Conservation (phyloP, 1,284 basidiomycete species). For the Irpex lacteus region DNA sequence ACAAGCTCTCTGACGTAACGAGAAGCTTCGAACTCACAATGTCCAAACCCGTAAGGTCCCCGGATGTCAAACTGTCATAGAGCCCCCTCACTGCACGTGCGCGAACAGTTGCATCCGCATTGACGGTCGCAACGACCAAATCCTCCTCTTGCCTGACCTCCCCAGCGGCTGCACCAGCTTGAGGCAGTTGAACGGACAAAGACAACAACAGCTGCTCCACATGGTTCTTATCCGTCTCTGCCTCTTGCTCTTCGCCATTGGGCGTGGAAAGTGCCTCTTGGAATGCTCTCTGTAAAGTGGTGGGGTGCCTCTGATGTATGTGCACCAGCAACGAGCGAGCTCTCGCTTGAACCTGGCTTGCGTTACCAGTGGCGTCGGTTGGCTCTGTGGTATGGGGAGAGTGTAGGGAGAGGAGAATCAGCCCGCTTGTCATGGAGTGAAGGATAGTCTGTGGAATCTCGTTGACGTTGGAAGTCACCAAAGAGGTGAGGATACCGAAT, state of each 20-base stretch:
- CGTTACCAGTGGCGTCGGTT: neutral
- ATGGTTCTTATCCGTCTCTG: slow-evolving; percentile 32
- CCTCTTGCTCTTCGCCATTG: slow-evolving; percentile 28
- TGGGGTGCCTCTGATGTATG: slow-evolving; percentile 41
- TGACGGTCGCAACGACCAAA: slow-evolving; percentile 52
- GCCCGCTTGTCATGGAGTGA: slow-evolving; percentile 39
- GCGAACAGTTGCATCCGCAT: slow-evolving; percentile 49
- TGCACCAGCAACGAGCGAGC: slow-evolving; percentile 16
- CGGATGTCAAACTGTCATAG: slow-evolving; percentile 34
- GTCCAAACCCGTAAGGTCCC: slow-evolving; percentile 33
- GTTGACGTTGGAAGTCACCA: slow-evolving; percentile 39
- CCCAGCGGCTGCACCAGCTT: slow-evolving; percentile 3
- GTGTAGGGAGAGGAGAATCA: slow-evolving; percentile 6
- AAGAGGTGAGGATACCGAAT: slow-evolving; percentile 38
- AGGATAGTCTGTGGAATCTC: slow-evolving; percentile 38
- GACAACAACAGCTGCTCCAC: slow-evolving; percentile 53
- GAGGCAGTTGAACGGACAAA: slow-evolving; percentile 41
- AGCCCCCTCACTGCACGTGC: slow-evolving; percentile 50
- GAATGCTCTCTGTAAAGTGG: slow-evolving; percentile 40
- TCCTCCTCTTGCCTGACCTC: slow-evolving; percentile 26
- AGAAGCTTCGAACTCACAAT: no score
- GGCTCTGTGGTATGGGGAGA: no score
- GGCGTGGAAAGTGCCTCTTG: slow-evolving; percentile 31
- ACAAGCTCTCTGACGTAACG: no score
- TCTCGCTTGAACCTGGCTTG: neutral